Conservation (phyloP, 2,329 filamentous ascomycete genomes). For the Emericellopsis atlantica region DNA sequence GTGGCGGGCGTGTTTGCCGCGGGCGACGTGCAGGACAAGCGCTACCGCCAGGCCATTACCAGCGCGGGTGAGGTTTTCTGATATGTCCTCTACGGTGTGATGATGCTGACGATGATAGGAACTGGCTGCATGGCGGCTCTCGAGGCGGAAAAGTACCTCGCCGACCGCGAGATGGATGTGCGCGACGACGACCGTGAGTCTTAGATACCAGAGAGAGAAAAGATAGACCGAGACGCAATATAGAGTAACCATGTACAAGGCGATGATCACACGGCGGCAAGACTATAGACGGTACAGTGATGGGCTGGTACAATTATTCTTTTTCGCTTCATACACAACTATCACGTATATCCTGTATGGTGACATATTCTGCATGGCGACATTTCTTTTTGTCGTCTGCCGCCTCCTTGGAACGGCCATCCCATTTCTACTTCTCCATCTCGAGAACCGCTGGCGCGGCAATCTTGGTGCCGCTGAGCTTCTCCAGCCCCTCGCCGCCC, state of each 20-base stretch:
- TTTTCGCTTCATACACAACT: conserved; percentile 1
- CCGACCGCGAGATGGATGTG: conserved; percentile 50
- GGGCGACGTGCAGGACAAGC: conserved; percentile 97
- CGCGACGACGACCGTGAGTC: conserved; percentile 2
- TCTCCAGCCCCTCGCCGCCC: conserved; percentile 51
- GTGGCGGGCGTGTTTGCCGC: conserved; percentile 90
- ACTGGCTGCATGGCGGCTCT: conserved; percentile 92
- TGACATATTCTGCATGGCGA: too few relatives aligned
- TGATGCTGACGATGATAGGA: conserved; percentile 32
- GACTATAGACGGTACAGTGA: conserved; percentile 4
- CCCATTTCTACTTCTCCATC: conserved; percentile 17
- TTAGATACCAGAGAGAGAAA: not conserved
- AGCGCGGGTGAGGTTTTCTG: conserved; percentile 62
- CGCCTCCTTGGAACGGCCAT: not conserved
- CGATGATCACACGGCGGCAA: conserved; percentile 4
- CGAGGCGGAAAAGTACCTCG: conserved; percentile 87
- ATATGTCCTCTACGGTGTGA: conserved; percentile 1
- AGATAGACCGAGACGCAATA: conserved; percentile 4
- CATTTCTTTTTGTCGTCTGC: conserved; percentile 1
- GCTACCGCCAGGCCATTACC: conserved; percentile 93
- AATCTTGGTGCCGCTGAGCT: conserved; percentile 38
- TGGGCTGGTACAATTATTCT: conserved; percentile 3
- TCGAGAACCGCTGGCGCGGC: conserved; percentile 39
- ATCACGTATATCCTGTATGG: too few relatives aligned
- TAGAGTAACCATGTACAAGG: conserved; percentile 4